These are phyloP conservation scores for Pogostemon cablin DNA, from an alignment of 257 asterid genomes.

Conservation along the genomic window DNA sequence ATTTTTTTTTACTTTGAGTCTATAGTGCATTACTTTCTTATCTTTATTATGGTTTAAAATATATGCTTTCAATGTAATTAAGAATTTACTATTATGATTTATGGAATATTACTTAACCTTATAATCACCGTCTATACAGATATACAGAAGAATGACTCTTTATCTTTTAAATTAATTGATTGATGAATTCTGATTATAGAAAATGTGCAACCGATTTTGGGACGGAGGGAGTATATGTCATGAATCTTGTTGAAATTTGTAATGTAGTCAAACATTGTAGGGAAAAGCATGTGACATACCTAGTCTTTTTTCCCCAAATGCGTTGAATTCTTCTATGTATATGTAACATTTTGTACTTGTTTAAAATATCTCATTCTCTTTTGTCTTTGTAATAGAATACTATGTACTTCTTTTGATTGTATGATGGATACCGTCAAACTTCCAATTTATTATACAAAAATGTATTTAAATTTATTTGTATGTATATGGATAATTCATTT, in stretches of 20 bases:
- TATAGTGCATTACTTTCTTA: too few species aligned
- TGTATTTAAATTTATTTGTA: neutral
- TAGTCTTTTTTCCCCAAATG: slow-evolving; percentile 15
- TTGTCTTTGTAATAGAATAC: neutral
- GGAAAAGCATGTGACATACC: slow-evolving; percentile 33
- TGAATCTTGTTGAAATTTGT: neutral
- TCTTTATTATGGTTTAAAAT: too few species aligned
- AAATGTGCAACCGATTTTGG: too few species aligned
- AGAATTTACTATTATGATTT: too few species aligned
- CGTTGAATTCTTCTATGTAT: slow-evolving; percentile 26
- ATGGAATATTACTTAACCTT: too few species aligned
- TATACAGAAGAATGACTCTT: too few species aligned
- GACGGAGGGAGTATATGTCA: too few species aligned
- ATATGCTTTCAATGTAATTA: too few species aligned
- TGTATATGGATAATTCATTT: neutral
- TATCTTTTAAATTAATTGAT: too few species aligned
- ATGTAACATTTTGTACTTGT: neutral
- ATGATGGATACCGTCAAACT: neutral
- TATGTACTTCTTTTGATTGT: neutral
- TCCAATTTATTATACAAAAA: neutral
- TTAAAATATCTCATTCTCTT: neutral
- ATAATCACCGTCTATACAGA: too few species aligned
- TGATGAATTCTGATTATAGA: too few species aligned
- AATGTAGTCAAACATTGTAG: slow-evolving; percentile 1
- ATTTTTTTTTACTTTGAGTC: too few species aligned